Evolutionary conservation across 1,139 yeast species (phyloP), one percentile per base, ranked within the genome.

Genomic region (Suhomyces kunorum): DNA sequence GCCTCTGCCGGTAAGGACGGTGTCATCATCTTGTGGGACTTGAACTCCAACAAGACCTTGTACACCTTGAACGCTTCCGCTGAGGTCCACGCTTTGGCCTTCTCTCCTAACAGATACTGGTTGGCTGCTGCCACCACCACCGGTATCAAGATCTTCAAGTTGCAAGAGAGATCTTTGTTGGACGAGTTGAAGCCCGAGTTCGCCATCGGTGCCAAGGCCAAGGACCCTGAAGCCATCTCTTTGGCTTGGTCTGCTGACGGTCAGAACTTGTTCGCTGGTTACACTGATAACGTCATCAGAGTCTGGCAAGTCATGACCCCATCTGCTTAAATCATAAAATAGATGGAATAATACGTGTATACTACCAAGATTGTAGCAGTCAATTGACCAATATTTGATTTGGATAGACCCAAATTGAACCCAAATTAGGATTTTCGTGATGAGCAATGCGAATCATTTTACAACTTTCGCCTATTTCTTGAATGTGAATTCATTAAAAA

Each of bases 71-170:
- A 81, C 65, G 94, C 96, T 61, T 88, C 94, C 72, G 94, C 92
- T 68, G 98, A 92, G 81, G 92, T 94, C 63, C 88, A 87, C 76
- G 94, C 97, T 70, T 84, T 92, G 71, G 95, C 97, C 65, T 94
- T 92, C 96, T 90, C 98, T 72, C 98, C 99, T 78, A 87, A 88
- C 95, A 90, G 98, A 86, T 94, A 88, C 94, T 92, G 98, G 98
- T 87, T 94, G 74, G 94, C 96, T 72, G 98, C 98, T 78, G 98
- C 98, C 68, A 92, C 99, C 64, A 80, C 96, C 58, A 78, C 96
- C 59, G 94, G 97, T 68, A 88, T 94, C 80, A 90, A 89, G 89
- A 86, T 94, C 82, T 92, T 83, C 88, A 89, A 90, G 84, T 85
- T 92, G 73, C 95, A 89, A 80, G 92, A 87, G 79, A 86, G 95